phyloP scores from a whole-genome alignment of 805 yeast genomes.

The Ogataea kodamae region DNA sequence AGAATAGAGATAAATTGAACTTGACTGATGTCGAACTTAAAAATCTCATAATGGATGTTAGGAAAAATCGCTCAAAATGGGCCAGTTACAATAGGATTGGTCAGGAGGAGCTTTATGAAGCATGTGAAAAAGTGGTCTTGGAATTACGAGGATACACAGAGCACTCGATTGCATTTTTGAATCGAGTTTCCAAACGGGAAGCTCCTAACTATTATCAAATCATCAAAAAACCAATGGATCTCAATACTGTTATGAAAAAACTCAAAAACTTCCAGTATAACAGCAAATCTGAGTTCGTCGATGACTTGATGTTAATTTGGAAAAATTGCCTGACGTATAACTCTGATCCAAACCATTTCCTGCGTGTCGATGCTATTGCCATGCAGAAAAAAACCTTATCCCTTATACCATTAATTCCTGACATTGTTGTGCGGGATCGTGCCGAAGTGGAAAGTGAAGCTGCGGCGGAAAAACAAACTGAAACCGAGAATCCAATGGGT shows the following conservation, averaged over 20 bases:
- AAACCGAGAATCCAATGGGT: constrained; percentile 24
- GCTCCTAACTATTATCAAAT: constrained; percentile 94
- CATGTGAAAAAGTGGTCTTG: constrained; percentile 90
- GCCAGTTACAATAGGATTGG: constrained; percentile 93
- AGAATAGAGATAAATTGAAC: constrained; percentile 67
- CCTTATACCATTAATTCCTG: constrained; percentile 83
- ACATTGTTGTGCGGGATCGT: constrained; percentile 71
- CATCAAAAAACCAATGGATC: constrained; percentile 93
- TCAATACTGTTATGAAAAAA: constrained; percentile 90
- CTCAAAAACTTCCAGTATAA: constrained; percentile 76
- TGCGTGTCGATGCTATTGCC: constrained; percentile 89
- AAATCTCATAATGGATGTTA: constrained; percentile 82
- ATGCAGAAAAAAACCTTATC: constrained; percentile 87
- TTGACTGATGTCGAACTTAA: constrained; percentile 81
- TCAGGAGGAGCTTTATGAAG: constrained; percentile 96
- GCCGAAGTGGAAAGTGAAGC: constrained; percentile 70
- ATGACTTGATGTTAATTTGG: constrained; percentile 94
- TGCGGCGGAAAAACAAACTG: constrained; percentile 38
- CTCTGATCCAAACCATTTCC: constrained; percentile 89
- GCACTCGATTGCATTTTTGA: constrained; percentile 92
- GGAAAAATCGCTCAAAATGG: constrained; percentile 96
- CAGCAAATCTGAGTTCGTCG: constrained; percentile 88
- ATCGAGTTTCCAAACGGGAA: constrained; percentile 94
- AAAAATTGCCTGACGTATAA: constrained; percentile 88
- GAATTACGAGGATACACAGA: constrained; percentile 91